These are phyloP conservation scores for Angophora floribunda DNA, from an alignment of 345 rosid genomes.

Conservation along the genomic window DNA sequence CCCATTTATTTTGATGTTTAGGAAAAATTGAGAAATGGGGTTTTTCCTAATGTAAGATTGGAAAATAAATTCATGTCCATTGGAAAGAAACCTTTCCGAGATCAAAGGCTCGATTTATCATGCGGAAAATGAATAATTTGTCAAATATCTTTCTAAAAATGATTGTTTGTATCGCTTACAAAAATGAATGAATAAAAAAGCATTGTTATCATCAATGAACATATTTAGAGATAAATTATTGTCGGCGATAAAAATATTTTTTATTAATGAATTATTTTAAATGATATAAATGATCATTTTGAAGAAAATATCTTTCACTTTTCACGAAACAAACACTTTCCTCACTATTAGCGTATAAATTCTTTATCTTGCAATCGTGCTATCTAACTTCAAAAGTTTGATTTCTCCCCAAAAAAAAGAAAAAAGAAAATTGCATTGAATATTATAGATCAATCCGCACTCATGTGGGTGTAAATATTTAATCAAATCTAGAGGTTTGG, in stretches of 20 bases:
- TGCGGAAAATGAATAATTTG: not conserved
- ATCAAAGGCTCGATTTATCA: rapidly evolving
- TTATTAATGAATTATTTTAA: not conserved
- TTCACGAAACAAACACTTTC: not conserved
- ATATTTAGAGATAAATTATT: not conserved
- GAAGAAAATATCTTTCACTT: not conserved
- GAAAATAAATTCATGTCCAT: not conserved
- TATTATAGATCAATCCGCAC: not conserved
- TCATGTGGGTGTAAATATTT: not conserved
- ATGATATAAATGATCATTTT: not conserved
- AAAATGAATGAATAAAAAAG: not conserved
- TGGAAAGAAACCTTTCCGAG: not conserved
- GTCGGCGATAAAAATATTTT: not conserved
- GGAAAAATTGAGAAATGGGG: not conserved
- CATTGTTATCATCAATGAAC: not conserved
- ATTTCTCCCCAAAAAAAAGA: not conserved
- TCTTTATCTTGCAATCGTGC: not conserved
- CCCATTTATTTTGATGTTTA: not conserved
- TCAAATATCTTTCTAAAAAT: not conserved
- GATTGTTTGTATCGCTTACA: rapidly evolving
- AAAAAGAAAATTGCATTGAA: not conserved
- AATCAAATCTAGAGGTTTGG: not conserved
- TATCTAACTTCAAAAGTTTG: not conserved
- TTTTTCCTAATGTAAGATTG: not conserved
- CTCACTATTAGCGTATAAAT: not conserved